phyloP scores from a whole-genome alignment of 768 basidiomycete genomes.

The Mycena sanguinolenta region DNA sequence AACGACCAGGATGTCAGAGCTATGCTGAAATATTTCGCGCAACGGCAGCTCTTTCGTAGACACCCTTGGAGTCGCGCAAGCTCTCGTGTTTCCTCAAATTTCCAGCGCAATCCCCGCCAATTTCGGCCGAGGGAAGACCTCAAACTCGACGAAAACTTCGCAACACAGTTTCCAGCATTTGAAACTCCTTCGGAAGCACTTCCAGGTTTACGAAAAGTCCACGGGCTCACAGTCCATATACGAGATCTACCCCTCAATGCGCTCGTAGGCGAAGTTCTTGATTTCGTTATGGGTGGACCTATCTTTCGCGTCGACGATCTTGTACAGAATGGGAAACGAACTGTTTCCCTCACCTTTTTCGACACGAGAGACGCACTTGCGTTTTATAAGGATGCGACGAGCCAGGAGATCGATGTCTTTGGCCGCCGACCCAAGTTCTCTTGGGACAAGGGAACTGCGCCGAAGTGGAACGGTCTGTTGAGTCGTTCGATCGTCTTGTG shows the following conservation, averaged over 20 bases:
- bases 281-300: conserved; percentile 23
- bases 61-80: not conserved
- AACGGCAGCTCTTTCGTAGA: not conserved
- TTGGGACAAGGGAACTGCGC: not conserved
- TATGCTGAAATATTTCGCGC: not conserved
- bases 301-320: conserved; percentile 12
- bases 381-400: conserved; percentile 12
- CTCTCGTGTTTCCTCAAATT: not conserved
- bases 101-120: not conserved
- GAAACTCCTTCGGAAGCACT: not conserved
- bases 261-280: conserved; percentile 21
- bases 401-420: not conserved
- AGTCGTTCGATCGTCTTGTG: conserved; percentile 16
- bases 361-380: not conserved
- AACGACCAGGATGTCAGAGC: not conserved
- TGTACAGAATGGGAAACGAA: not conserved
- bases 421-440: conserved; percentile 6
- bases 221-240: conserved; percentile 9
- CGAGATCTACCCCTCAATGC: conserved; percentile 14
- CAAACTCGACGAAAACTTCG: not conserved
- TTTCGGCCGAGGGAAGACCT: not conserved
- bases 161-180: not conserved
- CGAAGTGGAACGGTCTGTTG: not conserved
- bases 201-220: not conserved
- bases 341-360: conserved; percentile 24